Conservation (phyloP, 371 early-diverging fungal genomes). For the Entomophthora muscae region DNA sequence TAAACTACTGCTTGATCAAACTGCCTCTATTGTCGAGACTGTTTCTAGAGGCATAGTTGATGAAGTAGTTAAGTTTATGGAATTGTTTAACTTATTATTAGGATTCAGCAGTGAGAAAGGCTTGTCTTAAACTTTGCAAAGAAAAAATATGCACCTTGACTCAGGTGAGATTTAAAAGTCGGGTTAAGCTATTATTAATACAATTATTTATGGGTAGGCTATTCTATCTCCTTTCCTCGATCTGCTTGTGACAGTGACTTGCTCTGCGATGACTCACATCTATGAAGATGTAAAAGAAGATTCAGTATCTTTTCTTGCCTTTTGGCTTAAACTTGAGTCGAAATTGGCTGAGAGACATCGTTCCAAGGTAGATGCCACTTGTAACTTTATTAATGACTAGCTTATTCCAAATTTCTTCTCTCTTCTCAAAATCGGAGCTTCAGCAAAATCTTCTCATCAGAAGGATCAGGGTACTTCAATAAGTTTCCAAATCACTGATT, state of each 20-base stretch:
- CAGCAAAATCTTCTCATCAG: not conserved
- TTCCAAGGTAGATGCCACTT: not conserved
- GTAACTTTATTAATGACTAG: not conserved
- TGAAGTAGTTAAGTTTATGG: not conserved
- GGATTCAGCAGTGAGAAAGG: not conserved
- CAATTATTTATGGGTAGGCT: not conserved
- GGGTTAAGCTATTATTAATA: too few relatives aligned
- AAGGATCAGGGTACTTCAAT: not conserved
- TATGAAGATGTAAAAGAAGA: not conserved
- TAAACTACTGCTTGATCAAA: not conserved
- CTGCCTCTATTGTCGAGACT: not conserved
- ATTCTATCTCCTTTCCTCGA: not conserved
- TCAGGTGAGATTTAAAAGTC: too few relatives aligned
- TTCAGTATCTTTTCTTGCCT: not conserved
- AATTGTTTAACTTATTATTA: not conserved
- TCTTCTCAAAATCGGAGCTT: not conserved
- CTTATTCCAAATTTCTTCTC: not conserved
- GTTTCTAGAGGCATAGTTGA: not conserved
- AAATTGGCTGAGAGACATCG: not conserved
- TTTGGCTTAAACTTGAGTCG: not conserved
- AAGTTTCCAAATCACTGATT: not conserved
- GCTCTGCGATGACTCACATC: not conserved
- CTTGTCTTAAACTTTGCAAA: not conserved
- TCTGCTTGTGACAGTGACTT: not conserved
- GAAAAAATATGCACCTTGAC: not conserved